Evolutionary conservation across 352 stramenopile species (phyloP), one percentile per base, ranked within the genome.

Genomic region (Salisapilia sapeloensis): DNA sequence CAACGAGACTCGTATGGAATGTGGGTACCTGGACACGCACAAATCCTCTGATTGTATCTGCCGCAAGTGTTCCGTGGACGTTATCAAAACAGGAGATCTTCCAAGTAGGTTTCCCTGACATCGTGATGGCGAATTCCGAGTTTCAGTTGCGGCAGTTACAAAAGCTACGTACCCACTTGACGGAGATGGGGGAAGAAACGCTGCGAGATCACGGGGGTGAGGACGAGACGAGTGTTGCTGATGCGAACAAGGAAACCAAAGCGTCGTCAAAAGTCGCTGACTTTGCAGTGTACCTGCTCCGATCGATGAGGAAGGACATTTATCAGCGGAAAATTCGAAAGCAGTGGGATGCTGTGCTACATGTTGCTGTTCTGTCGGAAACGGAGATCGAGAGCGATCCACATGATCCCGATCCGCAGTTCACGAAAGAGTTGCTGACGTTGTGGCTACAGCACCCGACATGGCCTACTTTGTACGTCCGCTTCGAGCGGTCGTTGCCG

Each of bases 301-400:
- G 64, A 38, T 59, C 63, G 2, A 75, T 60, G 0, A 63, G 78
- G 16, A 50, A 58, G 0, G 67, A 83, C 32, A 52, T 80, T 2
- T 83, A 76, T 25, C 38, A 80, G 25, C 63, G 62, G 16, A 50
- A 47, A 19, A 50, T 71, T 31, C 46, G 32, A n/a, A 83, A 83
- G 38, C 47, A 75, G 40, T 83, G 67, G 67, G 50, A 80, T 34
- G 59, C 60, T 14, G 79, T 78, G 33, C 45, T 83, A 25, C 67
- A 83, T 44, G 59, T 83, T 1, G 67, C 80, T 2, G 61, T 72
- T 21, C 46, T 52, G 7, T 38, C 40, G 9, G 49, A 70, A 22
- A 14, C n/a, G n/a, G n/a, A n/a, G n/a, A n/a, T n/a, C n/a, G n/a
- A n/a, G n/a, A n/a, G n/a, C n/a, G n/a, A n/a, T 6, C 26, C 14